phyloP scores from a whole-genome alignment of 352 stramenopile species.

The Pythium aquatile region DNA sequence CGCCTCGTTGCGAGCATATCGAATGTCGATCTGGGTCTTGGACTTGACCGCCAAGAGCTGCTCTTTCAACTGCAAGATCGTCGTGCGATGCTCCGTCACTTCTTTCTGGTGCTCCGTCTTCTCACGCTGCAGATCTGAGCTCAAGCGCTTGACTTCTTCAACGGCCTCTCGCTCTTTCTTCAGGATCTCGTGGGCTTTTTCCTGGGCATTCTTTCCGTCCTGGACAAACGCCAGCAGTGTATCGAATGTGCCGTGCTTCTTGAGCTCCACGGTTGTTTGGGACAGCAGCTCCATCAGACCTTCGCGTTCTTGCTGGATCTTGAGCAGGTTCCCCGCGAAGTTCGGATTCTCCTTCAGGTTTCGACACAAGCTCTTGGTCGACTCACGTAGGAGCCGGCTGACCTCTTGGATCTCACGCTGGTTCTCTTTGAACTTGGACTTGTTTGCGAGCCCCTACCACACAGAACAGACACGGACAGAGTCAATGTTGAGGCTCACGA shows the following conservation, averaged over 20 bases:
- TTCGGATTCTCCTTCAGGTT: constrained; percentile 94
- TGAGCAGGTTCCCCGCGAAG: constrained; percentile 89
- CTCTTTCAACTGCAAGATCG: constrained; percentile 82
- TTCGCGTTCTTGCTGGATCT: constrained; percentile 91
- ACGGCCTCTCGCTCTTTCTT: constrained; percentile 85
- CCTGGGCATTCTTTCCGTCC: constrained; percentile 71
- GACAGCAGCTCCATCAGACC: constrained; percentile 73
- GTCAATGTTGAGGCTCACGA: not conserved
- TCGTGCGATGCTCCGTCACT: constrained; percentile 59
- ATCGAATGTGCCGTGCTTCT: constrained; percentile 73
- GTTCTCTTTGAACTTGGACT: constrained; percentile 93
- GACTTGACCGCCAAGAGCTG: constrained; percentile 82
- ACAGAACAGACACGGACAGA: not conserved
- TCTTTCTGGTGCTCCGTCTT: constrained; percentile 79
- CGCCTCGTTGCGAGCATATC: constrained; percentile 77
- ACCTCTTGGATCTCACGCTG: constrained; percentile 92
- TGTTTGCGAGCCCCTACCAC: constrained; percentile 81
- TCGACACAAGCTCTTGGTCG: constrained; percentile 89
- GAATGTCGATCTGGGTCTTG: constrained; percentile 81
- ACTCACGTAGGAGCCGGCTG: constrained; percentile 85
- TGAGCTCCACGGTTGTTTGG: constrained; percentile 63
- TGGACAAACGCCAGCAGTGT: constrained; percentile 72
- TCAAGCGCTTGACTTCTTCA: constrained; percentile 85
- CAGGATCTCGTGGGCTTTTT: constrained; percentile 80
- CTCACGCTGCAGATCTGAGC: constrained; percentile 72